Percentiles rank a stretch among this genome's conserved stretches.
Conservation (phyloP, 495 filamentous ascomycete species). For the Aspergillus carlsbadensis region DNA sequence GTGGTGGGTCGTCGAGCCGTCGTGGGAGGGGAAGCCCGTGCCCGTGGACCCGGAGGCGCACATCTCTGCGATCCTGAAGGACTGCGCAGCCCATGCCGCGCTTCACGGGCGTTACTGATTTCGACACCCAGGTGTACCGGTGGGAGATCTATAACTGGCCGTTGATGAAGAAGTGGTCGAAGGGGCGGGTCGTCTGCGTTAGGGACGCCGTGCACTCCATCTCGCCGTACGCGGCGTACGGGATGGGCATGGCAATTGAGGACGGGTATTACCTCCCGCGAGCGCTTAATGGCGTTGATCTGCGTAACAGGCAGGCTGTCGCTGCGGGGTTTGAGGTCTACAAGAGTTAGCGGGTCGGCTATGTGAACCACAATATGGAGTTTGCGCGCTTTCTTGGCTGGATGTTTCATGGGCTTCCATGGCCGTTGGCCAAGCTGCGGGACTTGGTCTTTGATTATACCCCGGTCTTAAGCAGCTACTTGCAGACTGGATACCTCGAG, state of each 20-base stretch:
- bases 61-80: conserved; percentile 14
- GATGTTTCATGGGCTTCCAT: conserved; percentile 22
- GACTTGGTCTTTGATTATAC: conserved; percentile 24
- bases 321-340: conserved; percentile 20
- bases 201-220: conserved; percentile 24
- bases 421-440: conserved; percentile 17
- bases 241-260: conserved; percentile 26
- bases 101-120: conserved; percentile 17
- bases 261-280: conserved; percentile 22
- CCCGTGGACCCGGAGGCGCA: conserved; percentile 19
- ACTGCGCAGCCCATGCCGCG: conserved; percentile 21
- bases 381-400: conserved; percentile 18
- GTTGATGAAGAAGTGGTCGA: conserved; percentile 20
- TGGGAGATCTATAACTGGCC: conserved; percentile 23
- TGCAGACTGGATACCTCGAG: conserved; percentile 16
- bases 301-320: conserved; percentile 13
- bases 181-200: conserved; percentile 16
- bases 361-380: conserved; percentile 25
- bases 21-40: conserved; percentile 18
- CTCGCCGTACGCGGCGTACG: conserved; percentile 26
- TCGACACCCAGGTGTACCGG: conserved; percentile 19
- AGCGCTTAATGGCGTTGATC: conserved; percentile 19
- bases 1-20: conserved; percentile 25
- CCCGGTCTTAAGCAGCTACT: conserved; percentile 11
- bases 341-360: conserved; percentile 20